Conservation (phyloP, 805 yeast genomes). For the Saccharomyces paradoxus region DNA sequence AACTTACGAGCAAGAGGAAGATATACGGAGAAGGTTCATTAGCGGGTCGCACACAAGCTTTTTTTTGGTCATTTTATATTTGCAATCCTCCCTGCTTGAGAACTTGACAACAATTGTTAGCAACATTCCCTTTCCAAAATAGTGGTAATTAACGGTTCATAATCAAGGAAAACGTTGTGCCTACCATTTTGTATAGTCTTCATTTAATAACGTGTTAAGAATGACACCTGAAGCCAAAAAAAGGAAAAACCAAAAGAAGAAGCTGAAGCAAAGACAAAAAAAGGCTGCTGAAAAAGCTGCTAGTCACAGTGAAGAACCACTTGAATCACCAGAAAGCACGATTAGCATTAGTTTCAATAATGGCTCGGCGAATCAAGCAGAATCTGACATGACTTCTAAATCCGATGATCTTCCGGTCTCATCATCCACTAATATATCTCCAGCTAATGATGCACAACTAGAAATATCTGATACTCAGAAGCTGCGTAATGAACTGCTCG, state of each 20-base stretch:
- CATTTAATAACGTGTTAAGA: not conserved
- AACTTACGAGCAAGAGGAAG: not conserved
- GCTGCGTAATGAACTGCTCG: not conserved
- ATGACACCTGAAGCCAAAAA: conserved; percentile 30
- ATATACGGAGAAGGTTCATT: not conserved
- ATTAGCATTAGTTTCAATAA: not conserved
- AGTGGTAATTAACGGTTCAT: not conserved
- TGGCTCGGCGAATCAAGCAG: not conserved
- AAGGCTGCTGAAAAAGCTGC: conserved; percentile 16
- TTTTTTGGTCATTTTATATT: not conserved
- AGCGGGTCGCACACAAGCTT: not conserved
- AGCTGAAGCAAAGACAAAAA: conserved; percentile 27
- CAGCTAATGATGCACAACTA: not conserved
- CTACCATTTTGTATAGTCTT: not conserved
- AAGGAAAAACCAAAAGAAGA: conserved; percentile 31
- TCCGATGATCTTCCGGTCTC: not conserved
- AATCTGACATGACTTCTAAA: not conserved
- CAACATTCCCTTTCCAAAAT: not conserved
- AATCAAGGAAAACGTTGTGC: conserved; percentile 1
- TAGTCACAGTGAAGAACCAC: not conserved
- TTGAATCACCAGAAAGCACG: not conserved
- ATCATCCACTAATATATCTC: not conserved
- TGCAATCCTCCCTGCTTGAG: not conserved
- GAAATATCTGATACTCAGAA: not conserved
- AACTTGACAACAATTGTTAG: not conserved